Base-by-base conservation (phyloP, 2,329 filamentous ascomycete species). In the Colletotrichum coccodes region DNA sequence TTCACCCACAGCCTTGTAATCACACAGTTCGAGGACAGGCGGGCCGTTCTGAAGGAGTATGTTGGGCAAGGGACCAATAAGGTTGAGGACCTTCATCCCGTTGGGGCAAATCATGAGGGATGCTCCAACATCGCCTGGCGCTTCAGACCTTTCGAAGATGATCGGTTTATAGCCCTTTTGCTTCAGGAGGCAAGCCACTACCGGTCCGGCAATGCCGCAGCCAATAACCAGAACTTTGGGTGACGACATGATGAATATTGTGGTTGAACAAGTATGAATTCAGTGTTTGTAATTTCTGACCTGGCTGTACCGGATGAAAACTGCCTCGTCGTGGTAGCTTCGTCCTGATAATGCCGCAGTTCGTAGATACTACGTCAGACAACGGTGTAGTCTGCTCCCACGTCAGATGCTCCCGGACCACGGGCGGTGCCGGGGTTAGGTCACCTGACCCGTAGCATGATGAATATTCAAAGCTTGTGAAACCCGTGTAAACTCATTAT, bases 51-150 rank as follows among this genome's bases (percentile, higher is more conserved):
- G 34, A 5, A 64, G 44, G 4, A 64, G 28, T n/a, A 6, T 2
- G n/a, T 64, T 44, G 7, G 53, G 44, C 0, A 59, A 14, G 14
- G 53, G 58, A 5, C 73, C 72, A 23, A 75, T 61, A 7, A 75
- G 57, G 28, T 72, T 47, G 23, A 76, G 64, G 8, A 75, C 72
- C 56, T 76, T 76, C 5, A 64, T 23, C 56, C 74, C 74, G 50
- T 76, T 76, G 0, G 74, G 72, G 60, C 72, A 72, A 11, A 76
- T 62, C 74, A 76, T 73, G 28, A 75, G 44, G 6, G 74, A 75
- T 2, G 74, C 72, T 2, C 74, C 74, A 4, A 70, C 73, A 62
- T 73, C 74, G 16, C 71, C 73, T 16, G 73, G 68, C 28, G 71
- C 49, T 12, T 47, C 64, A 4, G 72, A 65, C 23, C 73, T 73